Evolutionary conservation across 495 filamentous ascomycete genomes (phyloP).

Genomic region (Staphylotrichum tortipilum): DNA sequence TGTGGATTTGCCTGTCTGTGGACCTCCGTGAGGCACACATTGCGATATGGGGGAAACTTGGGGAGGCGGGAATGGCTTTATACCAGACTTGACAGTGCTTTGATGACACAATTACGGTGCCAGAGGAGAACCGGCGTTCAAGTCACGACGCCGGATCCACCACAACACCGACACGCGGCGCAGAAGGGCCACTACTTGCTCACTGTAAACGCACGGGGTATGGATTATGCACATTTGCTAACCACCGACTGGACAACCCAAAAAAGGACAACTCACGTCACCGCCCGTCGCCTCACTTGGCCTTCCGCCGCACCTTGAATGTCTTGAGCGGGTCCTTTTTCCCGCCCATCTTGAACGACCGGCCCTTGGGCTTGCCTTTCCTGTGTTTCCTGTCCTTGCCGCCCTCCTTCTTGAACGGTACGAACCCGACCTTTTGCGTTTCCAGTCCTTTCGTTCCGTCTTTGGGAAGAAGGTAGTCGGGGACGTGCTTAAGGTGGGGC

Average conservation of each 20-base stretch:
- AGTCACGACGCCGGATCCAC: no score
- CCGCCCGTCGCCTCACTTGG: not conserved
- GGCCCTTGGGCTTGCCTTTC: constrained; percentile 57
- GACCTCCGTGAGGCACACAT: no score
- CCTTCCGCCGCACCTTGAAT: constrained; percentile 56
- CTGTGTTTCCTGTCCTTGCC: constrained; percentile 61
- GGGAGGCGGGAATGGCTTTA: no score
- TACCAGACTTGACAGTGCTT: no score
- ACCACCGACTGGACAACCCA: not conserved
- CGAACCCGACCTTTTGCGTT: constrained; percentile 57
- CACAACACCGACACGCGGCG: no score
- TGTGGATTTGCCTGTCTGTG: no score
- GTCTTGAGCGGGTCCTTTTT: constrained; percentile 81
- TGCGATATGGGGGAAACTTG: no score
- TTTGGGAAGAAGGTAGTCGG: constrained; percentile 82
- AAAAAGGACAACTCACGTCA: not conserved
- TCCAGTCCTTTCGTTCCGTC: constrained; percentile 63
- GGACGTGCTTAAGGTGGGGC: constrained; percentile 88
- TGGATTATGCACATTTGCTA: not conserved
- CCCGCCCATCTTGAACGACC: constrained; percentile 40
- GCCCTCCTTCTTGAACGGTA: constrained; percentile 60
- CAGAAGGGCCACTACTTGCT: no score
- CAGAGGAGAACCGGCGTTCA: no score
- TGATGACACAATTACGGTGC: no score
- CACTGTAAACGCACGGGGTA: not conserved